Percentiles rank a stretch among this genome's conserved stretches.
Evolutionary conservation across 169 alveolate species (phyloP).

Genomic region (Perkinsus marinus): DNA sequence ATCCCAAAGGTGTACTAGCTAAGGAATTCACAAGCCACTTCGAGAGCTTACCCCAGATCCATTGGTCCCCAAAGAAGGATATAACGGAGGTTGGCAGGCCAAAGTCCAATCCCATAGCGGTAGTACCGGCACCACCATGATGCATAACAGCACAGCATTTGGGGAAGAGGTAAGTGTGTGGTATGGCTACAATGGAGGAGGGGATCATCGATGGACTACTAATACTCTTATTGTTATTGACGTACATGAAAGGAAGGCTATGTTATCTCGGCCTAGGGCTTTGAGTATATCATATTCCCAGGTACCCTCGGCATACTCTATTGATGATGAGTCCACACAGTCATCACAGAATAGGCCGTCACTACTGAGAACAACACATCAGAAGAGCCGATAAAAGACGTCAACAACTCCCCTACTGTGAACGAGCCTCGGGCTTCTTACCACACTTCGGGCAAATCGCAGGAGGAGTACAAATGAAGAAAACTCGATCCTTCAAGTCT

Average conservation of each 20-base stretch:
- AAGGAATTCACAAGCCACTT: not conserved
- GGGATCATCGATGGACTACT: not conserved
- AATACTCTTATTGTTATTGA: too few relatives aligned
- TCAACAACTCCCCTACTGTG: not conserved
- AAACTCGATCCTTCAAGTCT: not conserved
- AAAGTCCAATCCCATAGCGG: not conserved
- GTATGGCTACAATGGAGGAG: not conserved
- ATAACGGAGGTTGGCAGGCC: not conserved
- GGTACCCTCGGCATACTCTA: not conserved
- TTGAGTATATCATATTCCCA: not conserved
- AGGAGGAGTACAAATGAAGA: not conserved
- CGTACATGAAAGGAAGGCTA: not conserved
- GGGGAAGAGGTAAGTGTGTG: not conserved
- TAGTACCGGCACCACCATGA: constrained; percentile 4
- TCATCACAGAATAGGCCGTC: not conserved
- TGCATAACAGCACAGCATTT: not conserved
- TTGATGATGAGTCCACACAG: not conserved
- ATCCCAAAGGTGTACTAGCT: not conserved
- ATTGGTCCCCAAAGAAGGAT: constrained; percentile 3
- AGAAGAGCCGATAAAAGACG: not conserved
- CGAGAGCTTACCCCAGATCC: not conserved
- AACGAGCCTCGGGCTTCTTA: not conserved
- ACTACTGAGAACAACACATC: not conserved
- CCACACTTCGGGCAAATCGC: not conserved
- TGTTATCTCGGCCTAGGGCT: not conserved